phyloP scores from a whole-genome alignment of 768 basidiomycete genomes.

The Suillus fuscotomentosus region DNA sequence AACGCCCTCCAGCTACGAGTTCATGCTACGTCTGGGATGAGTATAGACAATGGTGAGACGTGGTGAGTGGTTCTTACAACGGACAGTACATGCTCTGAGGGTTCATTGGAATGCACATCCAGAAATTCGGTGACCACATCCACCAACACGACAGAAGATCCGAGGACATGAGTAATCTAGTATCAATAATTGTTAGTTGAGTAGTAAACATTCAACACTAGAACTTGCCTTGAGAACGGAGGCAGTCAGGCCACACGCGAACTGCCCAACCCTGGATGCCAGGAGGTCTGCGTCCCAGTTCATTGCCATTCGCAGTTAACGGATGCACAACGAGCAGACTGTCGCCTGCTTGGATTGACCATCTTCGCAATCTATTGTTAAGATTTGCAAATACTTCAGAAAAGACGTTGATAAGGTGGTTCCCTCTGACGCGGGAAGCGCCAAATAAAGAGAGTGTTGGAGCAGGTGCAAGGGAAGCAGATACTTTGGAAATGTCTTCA shows the following conservation, averaged over 20 bases:
- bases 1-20: no score
- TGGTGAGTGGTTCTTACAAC: no score
- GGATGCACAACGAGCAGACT: not conserved
- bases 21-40: no score
- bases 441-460: not conserved
- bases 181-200: not conserved
- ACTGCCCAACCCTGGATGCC: not conserved
- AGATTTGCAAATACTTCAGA: not conserved
- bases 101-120: no score
- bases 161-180: not conserved
- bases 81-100: no score
- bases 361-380: not conserved
- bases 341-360: not conserved
- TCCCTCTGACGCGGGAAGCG: not conserved
- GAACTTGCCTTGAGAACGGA: conserved; percentile 5
- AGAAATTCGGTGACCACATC: no score
- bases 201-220: not conserved
- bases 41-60: no score
- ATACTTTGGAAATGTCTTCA: conserved; percentile 15
- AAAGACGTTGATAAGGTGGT: not conserved
- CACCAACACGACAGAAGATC: no score
- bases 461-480: not conserved
- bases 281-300: conserved; percentile 2
- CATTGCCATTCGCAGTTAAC: not conserved
- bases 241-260: conserved; percentile 7